A percentile compares a stretch with the other conserved stretches of the same genome.
Evolutionary conservation across 768 basidiomycete species (phyloP).

Genomic region (Amanita phalloides): DNA sequence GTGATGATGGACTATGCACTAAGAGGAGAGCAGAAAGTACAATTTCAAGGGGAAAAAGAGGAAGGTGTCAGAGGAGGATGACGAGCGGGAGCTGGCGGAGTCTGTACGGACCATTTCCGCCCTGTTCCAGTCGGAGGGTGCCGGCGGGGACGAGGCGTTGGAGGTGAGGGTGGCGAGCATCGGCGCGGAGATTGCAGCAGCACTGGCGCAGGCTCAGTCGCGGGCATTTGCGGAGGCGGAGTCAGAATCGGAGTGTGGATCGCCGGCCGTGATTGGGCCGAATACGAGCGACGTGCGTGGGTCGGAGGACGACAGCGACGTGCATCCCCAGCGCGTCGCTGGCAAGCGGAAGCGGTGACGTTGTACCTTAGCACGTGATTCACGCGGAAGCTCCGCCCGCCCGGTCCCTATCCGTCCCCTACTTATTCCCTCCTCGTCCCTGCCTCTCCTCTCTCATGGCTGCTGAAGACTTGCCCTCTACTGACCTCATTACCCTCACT

Average conservation of each 20-base stretch:
- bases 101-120: constrained; percentile 70
- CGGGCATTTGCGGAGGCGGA: constrained; percentile 49
- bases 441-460: constrained; percentile 21
- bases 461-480: constrained; percentile 62
- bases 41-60: constrained; percentile 70
- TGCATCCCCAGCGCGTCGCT: too few species aligned
- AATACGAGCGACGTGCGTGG: constrained; percentile 57
- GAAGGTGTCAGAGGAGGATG: constrained; percentile 37
- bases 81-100: constrained; percentile 58
- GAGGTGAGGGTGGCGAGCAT: constrained; percentile 67
- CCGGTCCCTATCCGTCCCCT: constrained; percentile 10
- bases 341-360: constrained; percentile 10
- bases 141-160: constrained; percentile 33
- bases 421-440: constrained; percentile 8
- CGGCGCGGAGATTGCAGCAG: constrained; percentile 71
- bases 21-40: constrained; percentile 46
- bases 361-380: constrained; percentile 9
- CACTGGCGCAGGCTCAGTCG: constrained; percentile 65
- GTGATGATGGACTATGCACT: not conserved
- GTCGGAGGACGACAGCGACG: not conserved
- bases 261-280: constrained; percentile 40
- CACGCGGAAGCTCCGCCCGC: not conserved
- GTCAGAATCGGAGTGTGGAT: constrained; percentile 41
- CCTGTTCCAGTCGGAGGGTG: constrained; percentile 41
- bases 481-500: constrained; percentile 89